These are phyloP conservation scores for Trametes versicolor DNA, from an alignment of 1,284 basidiomycete species.

Conservation along the genomic window DNA sequence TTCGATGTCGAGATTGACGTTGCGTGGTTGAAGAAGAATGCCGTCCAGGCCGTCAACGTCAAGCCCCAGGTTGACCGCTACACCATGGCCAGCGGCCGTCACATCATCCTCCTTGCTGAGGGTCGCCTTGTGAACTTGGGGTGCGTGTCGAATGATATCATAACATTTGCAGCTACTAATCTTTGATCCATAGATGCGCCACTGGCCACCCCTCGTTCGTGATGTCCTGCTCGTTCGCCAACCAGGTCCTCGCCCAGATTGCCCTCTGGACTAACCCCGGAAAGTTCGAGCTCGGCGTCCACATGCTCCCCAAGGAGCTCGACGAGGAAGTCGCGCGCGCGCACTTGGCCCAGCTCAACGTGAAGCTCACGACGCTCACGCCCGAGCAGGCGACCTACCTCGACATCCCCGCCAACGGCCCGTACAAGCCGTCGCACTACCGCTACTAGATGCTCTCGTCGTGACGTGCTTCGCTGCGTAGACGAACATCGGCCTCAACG, in stretches of 20 bases:
- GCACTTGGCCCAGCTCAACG: conserved; percentile 91
- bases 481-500: conserved; percentile 65
- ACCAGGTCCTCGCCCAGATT: conserved; percentile 99
- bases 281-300: conserved; percentile 93
- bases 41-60: conserved; percentile 88
- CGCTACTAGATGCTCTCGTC: conserved; percentile 56
- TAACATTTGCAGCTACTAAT: neutral
- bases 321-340: conserved; percentile 99
- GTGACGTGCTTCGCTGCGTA: conserved; percentile 30
- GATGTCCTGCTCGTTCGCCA: conserved; percentile 99
- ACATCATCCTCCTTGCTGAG: conserved; percentile 97
- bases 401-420: conserved; percentile 89
- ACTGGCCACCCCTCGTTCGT: conserved; percentile 97
- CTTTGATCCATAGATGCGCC: conserved; percentile 62
- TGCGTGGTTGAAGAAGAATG: conserved; percentile 97
- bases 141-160: conserved; percentile 53
- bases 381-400: conserved; percentile 90
- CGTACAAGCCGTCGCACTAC: conserved; percentile 93
- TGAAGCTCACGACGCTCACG: conserved; percentile 91
- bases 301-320: conserved; percentile 97
- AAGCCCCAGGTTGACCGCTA: conserved; percentile 99
- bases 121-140: conserved; percentile 99
- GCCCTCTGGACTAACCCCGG: conserved; percentile 95
- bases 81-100: conserved; percentile 91
- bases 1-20: conserved; percentile 99